These are phyloP conservation scores for Cenchrus purpureus DNA, from an alignment of 176 grass and related monocot genomes.

Conservation along the genomic window DNA sequence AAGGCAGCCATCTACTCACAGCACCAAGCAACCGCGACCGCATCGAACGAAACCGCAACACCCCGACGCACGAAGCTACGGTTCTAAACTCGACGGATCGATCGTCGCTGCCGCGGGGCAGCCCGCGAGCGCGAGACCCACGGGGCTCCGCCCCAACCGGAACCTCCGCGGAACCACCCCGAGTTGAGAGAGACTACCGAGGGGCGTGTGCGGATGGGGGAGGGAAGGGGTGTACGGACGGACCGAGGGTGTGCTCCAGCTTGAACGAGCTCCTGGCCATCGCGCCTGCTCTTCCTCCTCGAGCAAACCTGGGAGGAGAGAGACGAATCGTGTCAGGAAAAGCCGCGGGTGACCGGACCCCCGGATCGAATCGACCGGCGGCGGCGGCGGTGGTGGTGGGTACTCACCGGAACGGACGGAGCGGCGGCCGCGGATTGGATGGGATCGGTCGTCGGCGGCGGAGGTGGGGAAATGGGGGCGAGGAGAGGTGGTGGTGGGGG, in stretches of 20 bases:
- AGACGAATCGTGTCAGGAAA: background rate
- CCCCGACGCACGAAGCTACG: too few species aligned
- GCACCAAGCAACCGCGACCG: background rate
- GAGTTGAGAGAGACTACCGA: background rate
- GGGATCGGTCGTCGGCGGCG: background rate
- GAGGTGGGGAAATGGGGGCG: background rate
- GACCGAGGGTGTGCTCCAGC: constrained; percentile 82
- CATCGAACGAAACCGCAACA: too few species aligned
- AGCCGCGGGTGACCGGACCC: too few species aligned
- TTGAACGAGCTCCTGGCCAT: constrained; percentile 86
- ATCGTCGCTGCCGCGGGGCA: too few species aligned
- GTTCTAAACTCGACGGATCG: too few species aligned
- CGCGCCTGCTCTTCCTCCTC: background rate
- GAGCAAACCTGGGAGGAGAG: background rate
- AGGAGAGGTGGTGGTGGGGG: background rate
- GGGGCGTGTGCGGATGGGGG: too few species aligned
- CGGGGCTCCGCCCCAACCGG: too few species aligned
- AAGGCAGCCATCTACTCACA: background rate
- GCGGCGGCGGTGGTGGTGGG: background rate
- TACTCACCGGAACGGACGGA: background rate
- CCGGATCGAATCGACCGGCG: background rate
- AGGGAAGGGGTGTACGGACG: background rate
- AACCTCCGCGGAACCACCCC: background rate
- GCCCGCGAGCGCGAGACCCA: too few species aligned
- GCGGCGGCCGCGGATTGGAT: background rate